These are phyloP conservation scores for Clonostachys sp. DNA, from an alignment of 2,329 filamentous ascomycete genomes.

Conservation along the genomic window DNA sequence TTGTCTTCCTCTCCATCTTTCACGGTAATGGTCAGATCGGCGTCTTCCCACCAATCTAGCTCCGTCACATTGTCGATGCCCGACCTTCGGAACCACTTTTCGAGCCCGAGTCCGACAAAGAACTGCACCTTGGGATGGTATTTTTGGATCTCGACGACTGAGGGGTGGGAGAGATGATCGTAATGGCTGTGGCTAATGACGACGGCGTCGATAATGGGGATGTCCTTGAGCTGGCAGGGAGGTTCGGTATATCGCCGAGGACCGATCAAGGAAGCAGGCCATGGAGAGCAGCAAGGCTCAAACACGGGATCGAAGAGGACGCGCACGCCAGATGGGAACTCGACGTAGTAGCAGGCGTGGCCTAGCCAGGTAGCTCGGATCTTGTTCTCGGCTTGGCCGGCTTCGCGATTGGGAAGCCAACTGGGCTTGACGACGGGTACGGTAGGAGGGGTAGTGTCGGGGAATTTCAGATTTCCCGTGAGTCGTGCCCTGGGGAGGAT, in stretches of 20 bases:
- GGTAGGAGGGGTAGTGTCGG: constrained; percentile 61
- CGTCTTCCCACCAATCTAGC: constrained; percentile 92
- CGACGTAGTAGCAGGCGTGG: constrained; percentile 89
- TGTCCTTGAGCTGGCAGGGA: constrained; percentile 72
- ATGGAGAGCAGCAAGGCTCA: constrained; percentile 76
- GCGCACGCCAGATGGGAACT: constrained; percentile 80
- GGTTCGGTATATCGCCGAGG: constrained; percentile 75
- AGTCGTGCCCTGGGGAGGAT: constrained; percentile 23
- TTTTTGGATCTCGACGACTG: constrained; percentile 65
- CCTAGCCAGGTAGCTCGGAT: constrained; percentile 90
- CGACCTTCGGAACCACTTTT: constrained; percentile 70
- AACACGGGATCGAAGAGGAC: constrained; percentile 95
- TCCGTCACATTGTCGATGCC: constrained; percentile 79
- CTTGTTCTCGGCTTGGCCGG: constrained; percentile 9
- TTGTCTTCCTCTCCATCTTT: constrained; percentile 17
- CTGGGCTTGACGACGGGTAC: constrained; percentile 62
- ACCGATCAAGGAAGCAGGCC: constrained; percentile 35
- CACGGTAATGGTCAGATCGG: constrained; percentile 58
- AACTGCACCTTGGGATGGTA: constrained; percentile 77
- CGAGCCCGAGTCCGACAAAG: constrained; percentile 80
- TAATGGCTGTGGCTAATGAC: constrained; percentile 91
- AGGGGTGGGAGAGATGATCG: constrained; percentile 80
- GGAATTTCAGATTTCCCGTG: constrained; percentile 42
- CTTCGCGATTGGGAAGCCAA: constrained; percentile 57
- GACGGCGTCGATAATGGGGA: constrained; percentile 72